phyloP scores from a whole-genome alignment of 2,329 filamentous ascomycete genomes.

The Paraconiothyrium sp. region DNA sequence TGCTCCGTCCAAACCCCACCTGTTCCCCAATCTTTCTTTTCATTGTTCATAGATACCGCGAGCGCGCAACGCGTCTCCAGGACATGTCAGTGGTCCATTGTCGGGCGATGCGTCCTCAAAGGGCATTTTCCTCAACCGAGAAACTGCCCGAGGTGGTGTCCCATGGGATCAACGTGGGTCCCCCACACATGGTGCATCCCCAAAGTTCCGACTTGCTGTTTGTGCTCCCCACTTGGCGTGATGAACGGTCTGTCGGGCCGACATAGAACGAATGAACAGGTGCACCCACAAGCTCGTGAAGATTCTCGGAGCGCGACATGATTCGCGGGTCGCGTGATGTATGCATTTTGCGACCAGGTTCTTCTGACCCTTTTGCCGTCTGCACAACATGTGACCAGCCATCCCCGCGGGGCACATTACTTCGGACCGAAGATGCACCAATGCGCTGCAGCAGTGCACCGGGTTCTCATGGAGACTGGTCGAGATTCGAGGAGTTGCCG shows the following conservation, averaged over 20 bases:
- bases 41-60: not conserved
- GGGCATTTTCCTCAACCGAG: not conserved
- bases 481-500: not conserved
- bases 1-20: conserved; percentile 2
- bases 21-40: not conserved
- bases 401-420: not conserved
- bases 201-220: not conserved
- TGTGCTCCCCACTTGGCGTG: not conserved
- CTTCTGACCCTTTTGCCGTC: not conserved
- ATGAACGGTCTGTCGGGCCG: conserved; percentile 10
- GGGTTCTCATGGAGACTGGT: not conserved
- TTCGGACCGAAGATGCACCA: conserved; percentile 22
- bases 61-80: not conserved
- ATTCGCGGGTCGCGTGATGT: conserved; percentile 2
- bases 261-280: conserved; percentile 6
- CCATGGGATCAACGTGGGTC: not conserved
- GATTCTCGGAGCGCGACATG: conserved; percentile 14
- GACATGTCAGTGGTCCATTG: conserved; percentile 13
- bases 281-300: conserved; percentile 2
- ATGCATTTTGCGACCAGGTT: not conserved
- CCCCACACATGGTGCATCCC: not conserved
- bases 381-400: conserved; percentile 15
- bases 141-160: not conserved
- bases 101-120: conserved; percentile 14
- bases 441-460: conserved; percentile 4